A percentile compares a stretch with the other conserved stretches of the same genome.
phyloP scores from a whole-genome alignment of 169 alveolate species.

The Plasmodium adleri region DNA sequence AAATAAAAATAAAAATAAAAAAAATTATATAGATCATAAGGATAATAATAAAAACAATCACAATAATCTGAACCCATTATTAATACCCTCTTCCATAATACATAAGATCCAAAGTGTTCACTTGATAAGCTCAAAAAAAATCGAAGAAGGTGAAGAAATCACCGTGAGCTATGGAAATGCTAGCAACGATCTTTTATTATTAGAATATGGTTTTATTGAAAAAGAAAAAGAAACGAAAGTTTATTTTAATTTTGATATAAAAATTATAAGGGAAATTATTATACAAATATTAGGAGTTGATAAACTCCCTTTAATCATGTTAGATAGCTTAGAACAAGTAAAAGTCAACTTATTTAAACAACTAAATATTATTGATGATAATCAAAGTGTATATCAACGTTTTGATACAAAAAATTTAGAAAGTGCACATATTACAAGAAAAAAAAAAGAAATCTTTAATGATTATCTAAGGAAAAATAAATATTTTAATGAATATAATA shows the following conservation, averaged over 20 bases:
- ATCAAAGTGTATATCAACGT: slow-evolving; percentile 49
- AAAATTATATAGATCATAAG: background rate
- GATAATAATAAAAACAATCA: background rate
- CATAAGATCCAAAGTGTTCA: slow-evolving; percentile 15
- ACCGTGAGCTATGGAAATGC: slow-evolving; percentile 52
- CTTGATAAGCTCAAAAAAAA: slow-evolving; percentile 52
- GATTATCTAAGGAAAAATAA: slow-evolving; percentile 68
- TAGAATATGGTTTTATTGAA: slow-evolving; percentile 70
- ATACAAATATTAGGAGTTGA: slow-evolving; percentile 70
- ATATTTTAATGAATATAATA: slow-evolving; percentile 67
- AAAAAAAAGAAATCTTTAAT: slow-evolving; percentile 64
- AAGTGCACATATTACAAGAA: slow-evolving; percentile 55
- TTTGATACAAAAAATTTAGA: slow-evolving; percentile 26
- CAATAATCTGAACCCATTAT: background rate
- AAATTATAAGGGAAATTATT: slow-evolving; percentile 61
- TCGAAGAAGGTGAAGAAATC: slow-evolving; percentile 59
- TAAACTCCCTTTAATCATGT: slow-evolving; percentile 52
- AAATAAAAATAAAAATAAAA: background rate
- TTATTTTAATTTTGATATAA: slow-evolving; percentile 63
- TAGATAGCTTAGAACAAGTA: slow-evolving; percentile 44
- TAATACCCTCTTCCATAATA: background rate
- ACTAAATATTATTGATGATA: slow-evolving; percentile 18
- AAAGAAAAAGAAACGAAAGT: slow-evolving; percentile 30
- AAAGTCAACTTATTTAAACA: slow-evolving; percentile 44
- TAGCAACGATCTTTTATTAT: slow-evolving; percentile 60